A percentile compares a stretch with the other conserved stretches of the same genome.
Conservation (phyloP, 2,329 filamentous ascomycete genomes). For the Biscogniauxia mediterranea region DNA sequence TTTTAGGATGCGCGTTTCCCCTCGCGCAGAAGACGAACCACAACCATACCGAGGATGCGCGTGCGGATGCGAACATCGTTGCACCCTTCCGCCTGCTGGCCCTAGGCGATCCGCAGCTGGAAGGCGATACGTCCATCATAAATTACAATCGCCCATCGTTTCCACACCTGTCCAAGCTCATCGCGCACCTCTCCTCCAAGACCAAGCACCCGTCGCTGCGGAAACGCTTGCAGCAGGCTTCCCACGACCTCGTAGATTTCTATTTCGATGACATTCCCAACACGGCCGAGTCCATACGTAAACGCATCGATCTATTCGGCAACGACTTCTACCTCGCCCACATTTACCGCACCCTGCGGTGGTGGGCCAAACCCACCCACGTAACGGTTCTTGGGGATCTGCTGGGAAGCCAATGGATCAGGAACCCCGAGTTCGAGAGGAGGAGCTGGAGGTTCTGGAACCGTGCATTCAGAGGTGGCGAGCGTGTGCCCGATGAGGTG, state of each 20-base stretch:
- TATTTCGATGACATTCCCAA: slow-evolving; percentile 67
- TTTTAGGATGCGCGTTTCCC: slow-evolving; percentile 80
- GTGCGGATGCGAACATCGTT: slow-evolving; percentile 22
- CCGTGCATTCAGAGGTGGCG: slow-evolving; percentile 68
- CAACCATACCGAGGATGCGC: neutral
- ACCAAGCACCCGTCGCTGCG: slow-evolving; percentile 45
- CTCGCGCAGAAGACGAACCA: slow-evolving; percentile 34
- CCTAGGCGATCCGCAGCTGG: slow-evolving; percentile 88
- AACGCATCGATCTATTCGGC: slow-evolving; percentile 82
- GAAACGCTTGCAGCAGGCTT: slow-evolving; percentile 50
- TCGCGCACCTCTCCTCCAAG: slow-evolving; percentile 47
- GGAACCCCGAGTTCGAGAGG: slow-evolving; percentile 75
- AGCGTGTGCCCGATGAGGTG: slow-evolving; percentile 59
- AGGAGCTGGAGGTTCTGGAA: slow-evolving; percentile 78
- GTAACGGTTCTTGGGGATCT: slow-evolving; percentile 87
- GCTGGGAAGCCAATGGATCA: slow-evolving; percentile 93
- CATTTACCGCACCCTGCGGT: slow-evolving; percentile 79
- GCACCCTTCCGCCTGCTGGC: slow-evolving; percentile 86
- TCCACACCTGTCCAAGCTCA: slow-evolving; percentile 50
- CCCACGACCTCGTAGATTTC: slow-evolving; percentile 61
- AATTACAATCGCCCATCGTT: slow-evolving; percentile 52
- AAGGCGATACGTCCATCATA: slow-evolving; percentile 84
- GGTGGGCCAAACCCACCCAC: slow-evolving; percentile 85
- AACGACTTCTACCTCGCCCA: slow-evolving; percentile 96
- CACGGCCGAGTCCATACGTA: slow-evolving; percentile 66